Evolutionary conservation across 179 eudicot species (phyloP).

Genomic region (Silene noctiflora): DNA sequence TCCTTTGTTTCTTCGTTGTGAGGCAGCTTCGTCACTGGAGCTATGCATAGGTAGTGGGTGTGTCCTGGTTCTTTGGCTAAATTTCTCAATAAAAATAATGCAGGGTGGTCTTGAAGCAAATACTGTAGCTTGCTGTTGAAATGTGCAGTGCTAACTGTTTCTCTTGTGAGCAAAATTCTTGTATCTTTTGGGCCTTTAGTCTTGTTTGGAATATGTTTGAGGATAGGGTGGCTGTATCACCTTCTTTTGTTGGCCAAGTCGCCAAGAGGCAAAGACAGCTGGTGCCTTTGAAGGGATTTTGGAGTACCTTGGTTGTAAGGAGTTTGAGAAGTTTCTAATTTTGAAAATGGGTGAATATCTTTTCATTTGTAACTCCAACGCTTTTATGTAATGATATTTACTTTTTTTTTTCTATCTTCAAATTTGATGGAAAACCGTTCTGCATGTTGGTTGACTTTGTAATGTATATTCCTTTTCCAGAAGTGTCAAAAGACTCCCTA

Average conservation of each 20-base stretch:
- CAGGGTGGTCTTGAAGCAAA: background rate
- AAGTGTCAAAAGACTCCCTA: background rate
- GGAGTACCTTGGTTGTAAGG: background rate
- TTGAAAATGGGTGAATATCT: background rate
- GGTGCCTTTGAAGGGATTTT: background rate
- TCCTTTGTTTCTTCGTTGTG: constrained; percentile 1
- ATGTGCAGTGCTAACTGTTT: background rate
- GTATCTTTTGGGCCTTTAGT: background rate
- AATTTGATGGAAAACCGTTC: background rate
- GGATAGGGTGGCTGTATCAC: background rate
- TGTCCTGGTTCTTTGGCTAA: background rate
- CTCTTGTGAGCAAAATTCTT: background rate
- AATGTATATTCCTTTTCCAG: background rate
- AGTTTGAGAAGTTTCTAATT: background rate
- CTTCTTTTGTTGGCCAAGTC: background rate
- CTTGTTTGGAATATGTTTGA: background rate
- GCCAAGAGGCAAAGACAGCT: background rate
- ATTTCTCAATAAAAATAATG: background rate
- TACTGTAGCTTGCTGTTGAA: background rate
- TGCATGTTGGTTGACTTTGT: background rate
- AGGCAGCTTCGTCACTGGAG: background rate
- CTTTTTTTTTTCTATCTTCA: background rate
- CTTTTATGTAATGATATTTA: background rate
- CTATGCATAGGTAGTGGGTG: background rate
- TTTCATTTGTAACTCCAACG: background rate